Evolutionary conservation across 2,329 filamentous ascomycete genomes (phyloP).

Genomic region (Fusarium vanettenii): DNA sequence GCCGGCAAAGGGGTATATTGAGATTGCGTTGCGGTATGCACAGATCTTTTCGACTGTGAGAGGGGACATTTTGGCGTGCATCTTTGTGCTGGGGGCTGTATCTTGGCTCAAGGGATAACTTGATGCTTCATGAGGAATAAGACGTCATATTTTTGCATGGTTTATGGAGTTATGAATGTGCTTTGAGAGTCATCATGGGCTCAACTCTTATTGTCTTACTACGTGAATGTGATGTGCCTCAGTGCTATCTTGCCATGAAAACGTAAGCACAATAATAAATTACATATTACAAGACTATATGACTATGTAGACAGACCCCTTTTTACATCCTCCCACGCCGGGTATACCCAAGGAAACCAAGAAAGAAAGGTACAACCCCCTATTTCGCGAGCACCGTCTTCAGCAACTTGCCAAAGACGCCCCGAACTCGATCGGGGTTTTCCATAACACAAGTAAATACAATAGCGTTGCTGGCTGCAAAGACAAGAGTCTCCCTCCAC

Average conservation of each 20-base stretch:
- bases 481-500: conserved; percentile 74
- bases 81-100: conserved; percentile 77
- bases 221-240: neutral
- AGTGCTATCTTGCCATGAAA: neutral
- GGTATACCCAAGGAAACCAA: neutral
- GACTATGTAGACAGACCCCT: neutral
- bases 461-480: conserved; percentile 75
- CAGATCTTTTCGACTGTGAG: conserved; percentile 79
- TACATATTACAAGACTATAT: conserved; percentile 17
- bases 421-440: conserved; percentile 71
- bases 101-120: conserved; percentile 54
- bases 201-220: neutral
- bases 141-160: conserved; percentile 1
- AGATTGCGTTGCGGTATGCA: conserved; percentile 71
- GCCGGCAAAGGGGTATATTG: conserved; percentile 70
- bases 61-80: conserved; percentile 78
- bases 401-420: conserved; percentile 74
- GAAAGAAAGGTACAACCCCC: neutral
- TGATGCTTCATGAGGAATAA: neutral
- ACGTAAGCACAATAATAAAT: neutral
- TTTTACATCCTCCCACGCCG: neutral
- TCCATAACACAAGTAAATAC: conserved; percentile 76
- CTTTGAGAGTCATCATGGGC: neutral
- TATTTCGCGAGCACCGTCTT: conserved; percentile 58
- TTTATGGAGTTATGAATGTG: conserved; percentile 8